Base-by-base conservation (phyloP, 2,329 filamentous ascomycete genomes). In the Pseudogymnoascus sp. region DNA sequence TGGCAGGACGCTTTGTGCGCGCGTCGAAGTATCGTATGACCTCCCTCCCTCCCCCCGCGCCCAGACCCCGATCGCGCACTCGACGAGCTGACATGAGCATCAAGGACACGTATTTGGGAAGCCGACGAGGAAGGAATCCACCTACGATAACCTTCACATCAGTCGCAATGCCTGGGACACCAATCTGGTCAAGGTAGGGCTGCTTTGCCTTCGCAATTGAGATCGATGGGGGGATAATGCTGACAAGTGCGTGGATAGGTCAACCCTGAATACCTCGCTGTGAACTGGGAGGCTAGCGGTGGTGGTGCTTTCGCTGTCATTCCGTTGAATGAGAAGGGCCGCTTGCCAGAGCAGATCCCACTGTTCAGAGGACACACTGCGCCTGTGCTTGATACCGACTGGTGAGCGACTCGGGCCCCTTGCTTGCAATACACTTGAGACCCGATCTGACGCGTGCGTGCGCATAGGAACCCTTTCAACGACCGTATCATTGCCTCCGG, bases 131-230 rank as follows among this genome's bases (percentile, higher is more conserved):
- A 97, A 96, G 85, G 95, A 99, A 77, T 90, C 91, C 84, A 97
- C 93, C 83, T 99, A 98, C 80, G 95, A 99, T 79, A 98, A 98
- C 78, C 82, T 99, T 71, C 91, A 92, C 76, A 92, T 99, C 78
- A 97, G 92, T 74, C 91, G 90, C 79, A 99, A 99, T 87, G 95
- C 95, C 64, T 99, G 95, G 95, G 95, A 99, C 78, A 97, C 93
- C 73, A 99, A 99, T 80, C 81, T 99, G 74, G 85, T 98, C 80
- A 98, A 98, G 89, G 92, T 96, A 77, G 36, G 70, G 65, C 39
- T 25, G 62, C 34, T n/a, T 60, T 31, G 43, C 23, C 41, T 62
- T 3, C 10, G 23, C 31, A 62, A 23, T 23, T 43, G 31, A 31
- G 31, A 0, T 23, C 41, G 28, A 60, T 61, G n/a, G 45, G 61